Percentiles rank a stretch among this genome's conserved stretches.
Evolutionary conservation across 176 grass and related monocot genomes (phyloP).

Genomic region (Musa troglodytarum): DNA sequence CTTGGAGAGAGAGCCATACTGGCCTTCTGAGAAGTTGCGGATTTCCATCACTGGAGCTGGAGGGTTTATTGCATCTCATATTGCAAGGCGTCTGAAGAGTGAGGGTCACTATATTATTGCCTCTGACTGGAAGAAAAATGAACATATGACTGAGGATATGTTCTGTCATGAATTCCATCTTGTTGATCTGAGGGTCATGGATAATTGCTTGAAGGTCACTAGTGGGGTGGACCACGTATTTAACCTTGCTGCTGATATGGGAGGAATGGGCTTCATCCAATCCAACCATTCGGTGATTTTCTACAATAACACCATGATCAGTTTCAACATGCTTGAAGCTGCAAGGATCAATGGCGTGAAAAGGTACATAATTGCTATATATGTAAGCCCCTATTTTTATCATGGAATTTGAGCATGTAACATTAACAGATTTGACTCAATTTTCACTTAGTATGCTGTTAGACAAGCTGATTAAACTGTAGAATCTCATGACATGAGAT

Average conservation of each 20-base stretch:
- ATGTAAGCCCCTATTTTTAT: background rate
- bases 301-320: slow-evolving; percentile 97
- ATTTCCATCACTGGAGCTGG: slow-evolving; percentile 81
- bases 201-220: slow-evolving; percentile 81
- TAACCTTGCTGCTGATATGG: slow-evolving; percentile 90
- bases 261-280: slow-evolving; percentile 88
- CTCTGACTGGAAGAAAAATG: slow-evolving; percentile 96
- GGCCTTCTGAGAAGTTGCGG: slow-evolving; percentile 55
- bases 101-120: slow-evolving; percentile 78
- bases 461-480: no score
- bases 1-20: slow-evolving; percentile 66
- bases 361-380: slow-evolving; percentile 30
- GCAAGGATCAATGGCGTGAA: slow-evolving; percentile 70
- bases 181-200: slow-evolving; percentile 79
- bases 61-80: slow-evolving; percentile 81
- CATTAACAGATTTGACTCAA: no score
- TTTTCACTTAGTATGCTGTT: no score
- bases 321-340: slow-evolving; percentile 86
- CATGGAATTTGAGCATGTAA: no score
- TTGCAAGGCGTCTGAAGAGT: slow-evolving; percentile 63
- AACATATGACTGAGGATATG: slow-evolving; percentile 88
- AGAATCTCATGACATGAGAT: no score
- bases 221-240: slow-evolving; percentile 57
- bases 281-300: slow-evolving; percentile 81
- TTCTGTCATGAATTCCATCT: slow-evolving; percentile 90